These are phyloP conservation scores for Lichtheimia ornata DNA, from an alignment of 371 early-diverging fungal species.

Conservation along the genomic window DNA sequence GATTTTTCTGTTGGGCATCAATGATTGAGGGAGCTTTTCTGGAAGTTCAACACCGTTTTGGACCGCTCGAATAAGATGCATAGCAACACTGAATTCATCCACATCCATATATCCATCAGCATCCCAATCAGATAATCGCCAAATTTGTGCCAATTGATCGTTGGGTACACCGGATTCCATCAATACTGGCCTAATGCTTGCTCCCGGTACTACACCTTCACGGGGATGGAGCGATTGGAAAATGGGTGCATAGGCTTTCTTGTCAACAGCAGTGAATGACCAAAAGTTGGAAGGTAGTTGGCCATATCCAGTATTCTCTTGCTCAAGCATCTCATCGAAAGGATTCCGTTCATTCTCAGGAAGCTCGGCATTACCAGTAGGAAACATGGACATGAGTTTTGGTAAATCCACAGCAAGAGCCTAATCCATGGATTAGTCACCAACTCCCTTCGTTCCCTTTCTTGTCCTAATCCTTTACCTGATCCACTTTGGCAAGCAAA, in stretches of 20 bases:
- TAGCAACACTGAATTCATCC: slow-evolving; percentile 69
- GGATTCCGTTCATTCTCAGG: slow-evolving; percentile 34
- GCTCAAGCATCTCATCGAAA: slow-evolving; percentile 23
- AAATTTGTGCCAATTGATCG: slow-evolving; percentile 60
- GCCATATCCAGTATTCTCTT: slow-evolving; percentile 17
- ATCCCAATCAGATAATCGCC: slow-evolving; percentile 72
- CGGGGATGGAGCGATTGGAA: slow-evolving; percentile 44
- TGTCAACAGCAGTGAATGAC: slow-evolving; percentile 54
- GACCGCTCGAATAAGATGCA: slow-evolving; percentile 58
- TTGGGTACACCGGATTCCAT: slow-evolving; percentile 56
- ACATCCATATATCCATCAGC: slow-evolving; percentile 67
- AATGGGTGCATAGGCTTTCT: slow-evolving; percentile 19
- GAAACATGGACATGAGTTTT: slow-evolving; percentile 37
- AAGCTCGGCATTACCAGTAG: slow-evolving; percentile 36
- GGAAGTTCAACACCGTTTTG: slow-evolving; percentile 53
- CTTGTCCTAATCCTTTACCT: slow-evolving; percentile 25
- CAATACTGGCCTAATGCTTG: slow-evolving; percentile 55
- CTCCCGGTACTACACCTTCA: slow-evolving; percentile 63
- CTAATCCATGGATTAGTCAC: background rate
- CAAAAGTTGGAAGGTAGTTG: slow-evolving; percentile 42
- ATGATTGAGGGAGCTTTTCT: slow-evolving; percentile 44
- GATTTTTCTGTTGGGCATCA: slow-evolving; percentile 32
- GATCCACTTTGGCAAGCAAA: slow-evolving; percentile 58
- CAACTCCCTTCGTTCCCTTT: background rate
- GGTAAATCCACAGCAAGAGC: slow-evolving; percentile 37